Percentiles rank a stretch among this genome's conserved stretches.
These are phyloP conservation scores for Pichia deserticola DNA, from an alignment of 805 yeast species.

Conservation along the genomic window DNA sequence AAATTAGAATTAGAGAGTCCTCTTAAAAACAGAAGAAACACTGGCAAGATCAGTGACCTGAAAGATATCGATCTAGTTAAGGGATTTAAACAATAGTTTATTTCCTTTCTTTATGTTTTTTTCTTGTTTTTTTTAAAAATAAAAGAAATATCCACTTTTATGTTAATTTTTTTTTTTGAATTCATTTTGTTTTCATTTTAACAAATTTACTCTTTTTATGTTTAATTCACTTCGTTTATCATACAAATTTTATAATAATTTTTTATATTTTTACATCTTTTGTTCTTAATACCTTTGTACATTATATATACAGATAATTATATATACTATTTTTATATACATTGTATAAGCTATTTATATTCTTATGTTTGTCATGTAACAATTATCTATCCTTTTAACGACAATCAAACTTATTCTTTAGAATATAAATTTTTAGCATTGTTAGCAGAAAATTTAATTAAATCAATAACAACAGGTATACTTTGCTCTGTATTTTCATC, in stretches of 20 bases:
- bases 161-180: not conserved
- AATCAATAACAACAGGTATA: conserved; percentile 8
- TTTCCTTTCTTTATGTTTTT: no score
- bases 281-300: not conserved
- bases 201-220: not conserved
- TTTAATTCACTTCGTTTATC: not conserved
- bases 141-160: no score
- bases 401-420: not conserved
- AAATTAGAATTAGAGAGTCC: conserved; percentile 26
- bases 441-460: conserved; percentile 17
- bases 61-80: conserved; percentile 41
- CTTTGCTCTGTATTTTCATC: not conserved
- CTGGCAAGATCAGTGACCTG: conserved; percentile 32
- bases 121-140: no score
- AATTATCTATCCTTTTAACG: not conserved
- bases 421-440: conserved; percentile 14
- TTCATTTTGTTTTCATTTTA: not conserved
- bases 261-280: not conserved
- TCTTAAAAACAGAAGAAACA: conserved; percentile 17
- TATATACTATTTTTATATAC: no score
- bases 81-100: conserved; percentile 31
- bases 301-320: no score
- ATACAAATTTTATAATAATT: not conserved
- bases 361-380: not conserved
- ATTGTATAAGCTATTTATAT: no score